phyloP scores from a whole-genome alignment of 345 rosid species.

The Eucalyptus sp. region DNA sequence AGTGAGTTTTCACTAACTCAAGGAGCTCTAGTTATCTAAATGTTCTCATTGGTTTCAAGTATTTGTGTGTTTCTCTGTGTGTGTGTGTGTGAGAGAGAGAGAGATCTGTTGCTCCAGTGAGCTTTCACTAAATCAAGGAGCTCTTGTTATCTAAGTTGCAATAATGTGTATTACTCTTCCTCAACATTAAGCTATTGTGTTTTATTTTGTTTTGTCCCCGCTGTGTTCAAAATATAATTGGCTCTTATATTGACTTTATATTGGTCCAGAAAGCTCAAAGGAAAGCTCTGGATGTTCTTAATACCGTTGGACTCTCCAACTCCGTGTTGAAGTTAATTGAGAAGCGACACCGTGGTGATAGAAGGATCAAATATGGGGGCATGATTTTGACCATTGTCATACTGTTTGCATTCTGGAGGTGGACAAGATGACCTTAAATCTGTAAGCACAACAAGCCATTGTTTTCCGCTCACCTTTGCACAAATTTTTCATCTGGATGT shows the following conservation, averaged over 20 bases:
- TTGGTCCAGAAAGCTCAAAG: conserved; percentile 75
- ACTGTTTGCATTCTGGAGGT: conserved; percentile 49
- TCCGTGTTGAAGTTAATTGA: conserved; percentile 84
- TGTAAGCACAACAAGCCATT: background rate
- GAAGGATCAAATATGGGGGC: conserved; percentile 77
- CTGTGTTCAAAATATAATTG: background rate
- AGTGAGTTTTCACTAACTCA: background rate
- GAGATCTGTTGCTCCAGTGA: background rate
- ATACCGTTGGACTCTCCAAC: conserved; percentile 89
- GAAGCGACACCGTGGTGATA: conserved; percentile 85
- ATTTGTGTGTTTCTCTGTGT: too few relatives aligned
- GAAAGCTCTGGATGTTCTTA: conserved; percentile 78
- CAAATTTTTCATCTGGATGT: background rate
- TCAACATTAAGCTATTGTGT: background rate
- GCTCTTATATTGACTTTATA: background rate
- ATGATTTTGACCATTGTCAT: conserved; percentile 53
- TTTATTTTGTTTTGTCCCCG: background rate
- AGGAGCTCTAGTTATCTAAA: background rate
- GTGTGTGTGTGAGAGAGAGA: too few relatives aligned
- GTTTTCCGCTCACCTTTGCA: background rate
- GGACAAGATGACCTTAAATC: conserved; percentile 24
- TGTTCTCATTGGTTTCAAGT: too few relatives aligned
- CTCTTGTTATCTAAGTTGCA: background rate
- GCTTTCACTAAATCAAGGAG: background rate
- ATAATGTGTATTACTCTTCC: background rate